These are phyloP conservation scores for Phytomonas francai DNA, from an alignment of 208 protist genomes.

Conservation along the genomic window DNA sequence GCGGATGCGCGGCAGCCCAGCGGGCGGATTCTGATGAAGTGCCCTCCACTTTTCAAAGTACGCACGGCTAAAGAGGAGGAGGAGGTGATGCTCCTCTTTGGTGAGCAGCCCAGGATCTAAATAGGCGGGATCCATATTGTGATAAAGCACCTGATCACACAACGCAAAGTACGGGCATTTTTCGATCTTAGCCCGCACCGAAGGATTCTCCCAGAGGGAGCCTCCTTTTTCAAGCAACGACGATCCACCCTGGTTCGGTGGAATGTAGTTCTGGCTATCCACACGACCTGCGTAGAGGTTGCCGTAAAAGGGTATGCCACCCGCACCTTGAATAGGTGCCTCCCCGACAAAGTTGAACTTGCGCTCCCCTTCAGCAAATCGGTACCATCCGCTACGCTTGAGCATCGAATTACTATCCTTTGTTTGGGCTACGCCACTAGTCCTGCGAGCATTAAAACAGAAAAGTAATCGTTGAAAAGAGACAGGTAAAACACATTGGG, in stretches of 20 bases:
- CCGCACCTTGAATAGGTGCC: constrained; percentile 41
- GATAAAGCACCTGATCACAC: constrained; percentile 79
- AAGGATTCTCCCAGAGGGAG: constrained; percentile 64
- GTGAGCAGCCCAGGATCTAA: constrained; percentile 78
- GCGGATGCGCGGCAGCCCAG: constrained; percentile 43
- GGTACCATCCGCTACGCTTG: constrained; percentile 20
- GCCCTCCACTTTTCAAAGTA: constrained; percentile 83
- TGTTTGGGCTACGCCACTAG: background rate
- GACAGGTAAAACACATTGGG: background rate
- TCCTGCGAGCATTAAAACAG: background rate
- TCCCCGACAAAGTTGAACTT: constrained; percentile 41
- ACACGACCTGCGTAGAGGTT: constrained; percentile 81
- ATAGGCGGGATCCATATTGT: constrained; percentile 84
- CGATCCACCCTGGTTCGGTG: constrained; percentile 45
- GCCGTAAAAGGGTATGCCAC: constrained; percentile 79
- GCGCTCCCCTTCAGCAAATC: constrained; percentile 56
- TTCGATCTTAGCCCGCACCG: constrained; percentile 43
- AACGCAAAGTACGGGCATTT: constrained; percentile 83
- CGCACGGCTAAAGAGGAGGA: constrained; percentile 75
- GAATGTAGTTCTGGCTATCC: constrained; percentile 66
- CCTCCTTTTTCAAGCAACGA: constrained; percentile 32
- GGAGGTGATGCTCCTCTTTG: constrained; percentile 75
- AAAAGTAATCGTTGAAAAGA: background rate
- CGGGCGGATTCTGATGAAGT: constrained; percentile 49
- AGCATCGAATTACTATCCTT: constrained; percentile 19